These are phyloP conservation scores for Carex sylvatica DNA, from an alignment of 202 grass and related monocot species.

Conservation along the genomic window DNA sequence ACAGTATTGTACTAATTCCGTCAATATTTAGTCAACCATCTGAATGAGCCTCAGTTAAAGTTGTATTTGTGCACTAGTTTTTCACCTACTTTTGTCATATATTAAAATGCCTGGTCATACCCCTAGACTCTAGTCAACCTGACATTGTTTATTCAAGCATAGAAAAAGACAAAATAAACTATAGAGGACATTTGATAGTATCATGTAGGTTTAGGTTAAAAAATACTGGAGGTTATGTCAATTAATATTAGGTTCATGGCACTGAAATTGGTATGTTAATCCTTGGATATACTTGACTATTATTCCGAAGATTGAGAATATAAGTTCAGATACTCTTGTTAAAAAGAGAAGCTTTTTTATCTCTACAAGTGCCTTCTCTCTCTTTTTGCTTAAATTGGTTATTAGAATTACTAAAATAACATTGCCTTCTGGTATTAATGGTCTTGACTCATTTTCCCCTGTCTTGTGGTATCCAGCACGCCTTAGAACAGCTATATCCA, in stretches of 20 bases:
- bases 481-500: conserved; percentile 80
- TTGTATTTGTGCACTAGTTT: background rate
- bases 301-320: background rate
- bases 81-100: background rate
- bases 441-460: background rate
- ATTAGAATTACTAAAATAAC: background rate
- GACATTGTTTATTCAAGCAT: background rate
- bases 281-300: background rate
- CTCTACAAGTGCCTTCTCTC: background rate
- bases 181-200: conserved; percentile 8
- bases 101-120: background rate
- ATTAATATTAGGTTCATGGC: background rate
- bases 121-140: background rate
- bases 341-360: background rate
- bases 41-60: conserved; percentile 12
- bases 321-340: background rate
- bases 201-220: background rate
- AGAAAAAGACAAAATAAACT: background rate
- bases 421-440: conserved; percentile 21
- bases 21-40: background rate
- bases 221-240: background rate
- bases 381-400: conserved; percentile 3
- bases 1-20: background rate
- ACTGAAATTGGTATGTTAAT: conserved; percentile 2
- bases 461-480: conserved; percentile 49